A percentile compares a stretch with the other conserved stretches of the same genome.
These are phyloP conservation scores for Gyromitra esculenta DNA, from an alignment of 2,329 filamentous ascomycete genomes.

Conservation along the genomic window DNA sequence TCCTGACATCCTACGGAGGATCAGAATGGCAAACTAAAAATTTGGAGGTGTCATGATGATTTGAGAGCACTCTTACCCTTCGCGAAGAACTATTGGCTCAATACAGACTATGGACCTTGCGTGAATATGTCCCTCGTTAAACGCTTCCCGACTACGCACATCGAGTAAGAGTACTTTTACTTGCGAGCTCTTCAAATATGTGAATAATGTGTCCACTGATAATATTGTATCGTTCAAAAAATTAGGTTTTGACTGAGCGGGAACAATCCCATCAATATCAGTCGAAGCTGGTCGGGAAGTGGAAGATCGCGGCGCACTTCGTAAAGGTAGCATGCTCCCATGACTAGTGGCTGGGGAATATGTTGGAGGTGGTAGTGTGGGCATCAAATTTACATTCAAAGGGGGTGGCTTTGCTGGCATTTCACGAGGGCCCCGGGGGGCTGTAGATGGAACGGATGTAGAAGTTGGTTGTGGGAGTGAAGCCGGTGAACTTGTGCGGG, in stretches of 20 bases:
- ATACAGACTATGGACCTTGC: constrained; percentile 86
- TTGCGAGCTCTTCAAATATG: constrained; percentile 70
- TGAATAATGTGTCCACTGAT: constrained; percentile 70
- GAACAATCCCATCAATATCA: constrained; percentile 54
- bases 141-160: constrained; percentile 79
- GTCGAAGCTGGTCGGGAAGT: constrained; percentile 69
- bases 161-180: constrained; percentile 84
- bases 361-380: constrained; percentile 77
- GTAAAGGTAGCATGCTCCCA: constrained; percentile 72
- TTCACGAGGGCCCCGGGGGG: constrained; percentile 64
- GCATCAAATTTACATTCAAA: constrained; percentile 65
- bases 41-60: background rate
- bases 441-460: constrained; percentile 1
- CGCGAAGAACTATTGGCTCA: constrained; percentile 79
- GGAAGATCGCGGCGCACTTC: constrained; percentile 73
- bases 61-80: constrained; percentile 68
- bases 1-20: constrained; percentile 66
- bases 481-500: constrained; percentile 14
- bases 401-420: constrained; percentile 63
- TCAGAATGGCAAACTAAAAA: constrained; percentile 38
- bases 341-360: constrained; percentile 81
- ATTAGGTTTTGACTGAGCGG: constrained; percentile 53
- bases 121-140: constrained; percentile 88
- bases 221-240: constrained; percentile 63
- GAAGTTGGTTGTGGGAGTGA: constrained; percentile 16